Evolutionary conservation across 179 eudicot species (phyloP).

Genomic region (Corrigiola litoralis): DNA sequence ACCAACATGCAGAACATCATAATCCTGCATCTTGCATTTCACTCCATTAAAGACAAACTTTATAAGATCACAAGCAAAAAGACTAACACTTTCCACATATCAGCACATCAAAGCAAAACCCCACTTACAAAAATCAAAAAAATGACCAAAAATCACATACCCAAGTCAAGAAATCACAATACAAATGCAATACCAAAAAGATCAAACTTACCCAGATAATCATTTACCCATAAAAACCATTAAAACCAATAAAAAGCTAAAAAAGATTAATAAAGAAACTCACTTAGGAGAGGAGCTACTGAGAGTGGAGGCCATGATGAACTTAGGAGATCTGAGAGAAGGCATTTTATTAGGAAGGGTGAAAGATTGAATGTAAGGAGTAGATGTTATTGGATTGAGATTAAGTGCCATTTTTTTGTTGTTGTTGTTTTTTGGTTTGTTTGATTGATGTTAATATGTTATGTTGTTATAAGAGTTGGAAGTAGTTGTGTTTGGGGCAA

Average conservation of each 20-base stretch:
- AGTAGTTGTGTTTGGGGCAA: not conserved
- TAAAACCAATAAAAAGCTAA: not conserved
- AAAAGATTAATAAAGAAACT: not conserved
- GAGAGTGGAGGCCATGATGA: constrained; percentile 37
- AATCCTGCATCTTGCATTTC: too few species aligned
- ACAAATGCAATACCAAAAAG: not conserved
- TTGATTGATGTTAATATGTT: not conserved
- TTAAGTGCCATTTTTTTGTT: constrained; percentile 23
- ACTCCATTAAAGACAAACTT: too few species aligned
- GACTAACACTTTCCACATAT: too few species aligned
- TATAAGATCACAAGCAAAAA: too few species aligned
- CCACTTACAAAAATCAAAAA: too few species aligned
- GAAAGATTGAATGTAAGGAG: constrained; percentile 20
- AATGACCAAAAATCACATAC: too few species aligned
- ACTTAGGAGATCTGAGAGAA: constrained; percentile 32
- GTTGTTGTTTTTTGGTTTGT: not conserved
- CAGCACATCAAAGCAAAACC: too few species aligned
- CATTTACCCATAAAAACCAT: not conserved
- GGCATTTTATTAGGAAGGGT: constrained; percentile 20
- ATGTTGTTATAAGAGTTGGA: too few species aligned
- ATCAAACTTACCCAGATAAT: constrained; percentile 11
- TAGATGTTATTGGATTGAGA: constrained; percentile 30
- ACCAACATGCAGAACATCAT: too few species aligned
- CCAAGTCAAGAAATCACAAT: constrained; percentile 13
- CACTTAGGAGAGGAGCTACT: constrained; percentile 31